Base-by-base conservation (phyloP, 2,329 filamentous ascomycete genomes). In the Bipolaris zeicola region DNA sequence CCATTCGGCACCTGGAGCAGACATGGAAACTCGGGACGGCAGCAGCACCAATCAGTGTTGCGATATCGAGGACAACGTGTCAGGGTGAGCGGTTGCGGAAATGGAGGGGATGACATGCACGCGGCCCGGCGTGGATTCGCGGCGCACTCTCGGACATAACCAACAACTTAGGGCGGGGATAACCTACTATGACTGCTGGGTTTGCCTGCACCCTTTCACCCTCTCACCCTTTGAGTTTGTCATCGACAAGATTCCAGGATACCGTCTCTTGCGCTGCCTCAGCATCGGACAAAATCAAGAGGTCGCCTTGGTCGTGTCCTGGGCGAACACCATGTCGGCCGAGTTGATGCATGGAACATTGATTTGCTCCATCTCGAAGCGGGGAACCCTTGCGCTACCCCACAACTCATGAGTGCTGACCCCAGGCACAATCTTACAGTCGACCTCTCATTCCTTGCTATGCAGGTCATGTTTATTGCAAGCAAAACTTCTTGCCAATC, bases 81-180 rank as follows among this genome's bases (percentile, higher is more conserved):
- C 67, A 69, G 69, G 70, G 54, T 70, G 65, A 48, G 33, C 64
- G 63, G 65, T 66, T 51, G 62, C 60, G 57, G 20, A 42, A 46
- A 53, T 46, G 56, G 63, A 58, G 52, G 54, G 51, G 50, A 51
- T 28, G 24, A 43, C 28, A 45, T 42, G 44, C 24, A 34, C 13
- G 37, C 39, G 28, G 49, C 13, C 38, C 34, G 18, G 14, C 10
- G 34, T 39, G 22, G 26, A 14, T 43, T 26, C 31, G 7, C 37
- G 26, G 34, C 34, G 37, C 26, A 50, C 28, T 11, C 41, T 37
- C 48, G 31, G 34, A 47, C 16, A 39, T 38, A 42, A 42, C 18
- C 45, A 49, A 4, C 41, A 33, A 52, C 24, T 52, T 53, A 44
- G 39, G 28, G 42, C 44, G 54, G 54, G 39, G 18, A 41, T 48